Evolutionary conservation across 257 asterid species (phyloP).

Genomic region (Solanum okadae): DNA sequence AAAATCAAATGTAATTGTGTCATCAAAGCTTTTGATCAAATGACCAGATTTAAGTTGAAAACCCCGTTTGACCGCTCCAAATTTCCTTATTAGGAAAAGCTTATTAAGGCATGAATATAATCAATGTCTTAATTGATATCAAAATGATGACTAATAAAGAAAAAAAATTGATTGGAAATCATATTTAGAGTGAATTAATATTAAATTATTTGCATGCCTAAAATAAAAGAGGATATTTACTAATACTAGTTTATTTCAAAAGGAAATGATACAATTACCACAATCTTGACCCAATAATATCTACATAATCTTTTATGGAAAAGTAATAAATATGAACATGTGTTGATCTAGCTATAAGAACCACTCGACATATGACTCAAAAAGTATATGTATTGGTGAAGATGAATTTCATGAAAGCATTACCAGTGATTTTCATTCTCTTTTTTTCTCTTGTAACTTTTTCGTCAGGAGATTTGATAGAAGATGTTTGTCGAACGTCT

Average conservation of each 20-base stretch:
- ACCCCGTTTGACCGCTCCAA: too few relatives aligned
- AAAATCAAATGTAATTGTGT: too few relatives aligned
- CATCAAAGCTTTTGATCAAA: too few relatives aligned
- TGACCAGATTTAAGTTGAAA: too few relatives aligned
- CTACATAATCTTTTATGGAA: background rate
- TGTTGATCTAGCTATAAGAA: background rate
- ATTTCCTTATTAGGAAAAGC: too few relatives aligned
- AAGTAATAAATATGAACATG: background rate
- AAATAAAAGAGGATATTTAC: background rate
- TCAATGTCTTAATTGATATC: too few relatives aligned
- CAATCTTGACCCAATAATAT: too few relatives aligned
- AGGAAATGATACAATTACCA: too few relatives aligned
- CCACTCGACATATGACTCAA: background rate
- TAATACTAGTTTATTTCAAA: too few relatives aligned
- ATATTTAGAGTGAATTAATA: background rate
- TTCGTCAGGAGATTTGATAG: background rate
- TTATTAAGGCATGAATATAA: too few relatives aligned
- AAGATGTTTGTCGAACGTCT: background rate
- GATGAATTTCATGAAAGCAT: background rate
- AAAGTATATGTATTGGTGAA: background rate
- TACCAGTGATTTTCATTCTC: background rate
- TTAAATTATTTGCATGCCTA: background rate
- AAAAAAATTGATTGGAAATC: background rate
- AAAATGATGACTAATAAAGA: too few relatives aligned
- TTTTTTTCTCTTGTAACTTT: background rate